Evolutionary conservation across 1,139 yeast genomes (phyloP).

Genomic region (Candida frijolesensis): DNA sequence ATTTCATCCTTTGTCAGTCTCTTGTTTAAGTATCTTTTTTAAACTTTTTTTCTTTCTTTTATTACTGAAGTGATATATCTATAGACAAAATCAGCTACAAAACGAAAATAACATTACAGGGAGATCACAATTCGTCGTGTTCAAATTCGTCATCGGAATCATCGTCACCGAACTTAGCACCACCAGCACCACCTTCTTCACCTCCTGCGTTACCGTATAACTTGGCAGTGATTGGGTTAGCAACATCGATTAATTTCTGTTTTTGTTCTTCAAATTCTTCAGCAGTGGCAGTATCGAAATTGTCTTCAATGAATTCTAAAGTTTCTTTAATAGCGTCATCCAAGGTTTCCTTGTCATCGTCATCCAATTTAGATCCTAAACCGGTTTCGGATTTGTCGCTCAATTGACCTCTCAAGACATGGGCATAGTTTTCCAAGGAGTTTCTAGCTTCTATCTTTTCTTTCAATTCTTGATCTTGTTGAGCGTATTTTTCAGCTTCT

Average conservation of each 20-base stretch:
- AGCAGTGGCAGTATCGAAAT: slow-evolving; percentile 81
- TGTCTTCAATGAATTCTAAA: slow-evolving; percentile 86
- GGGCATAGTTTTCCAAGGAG: slow-evolving; percentile 52
- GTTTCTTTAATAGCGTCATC: slow-evolving; percentile 70
- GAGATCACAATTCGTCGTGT: slow-evolving; percentile 49
- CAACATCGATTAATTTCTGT: slow-evolving; percentile 80
- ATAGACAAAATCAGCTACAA: slow-evolving; percentile 1
- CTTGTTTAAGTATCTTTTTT: background rate
- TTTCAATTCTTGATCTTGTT: slow-evolving; percentile 81
- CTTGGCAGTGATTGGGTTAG: slow-evolving; percentile 92
- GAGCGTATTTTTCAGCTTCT: slow-evolving; percentile 90
- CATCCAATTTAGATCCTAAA: slow-evolving; percentile 77
- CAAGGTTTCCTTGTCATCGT: slow-evolving; percentile 89
- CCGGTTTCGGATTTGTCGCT: slow-evolving; percentile 63
- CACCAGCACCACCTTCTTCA: slow-evolving; percentile 26
- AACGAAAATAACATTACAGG: background rate
- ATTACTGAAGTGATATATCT: slow-evolving; percentile 1
- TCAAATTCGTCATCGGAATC: slow-evolving; percentile 70
- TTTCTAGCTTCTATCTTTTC: slow-evolving; percentile 71
- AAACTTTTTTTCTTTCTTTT: background rate
- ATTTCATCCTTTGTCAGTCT: background rate
- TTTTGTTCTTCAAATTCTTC: slow-evolving; percentile 95
- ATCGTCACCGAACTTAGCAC: slow-evolving; percentile 51
- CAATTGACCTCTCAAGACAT: slow-evolving; percentile 55
- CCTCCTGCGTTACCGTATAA: slow-evolving; percentile 69